phyloP scores from a whole-genome alignment of 2,329 filamentous ascomycete species.

The Thielaviopsis ethacetica region DNA sequence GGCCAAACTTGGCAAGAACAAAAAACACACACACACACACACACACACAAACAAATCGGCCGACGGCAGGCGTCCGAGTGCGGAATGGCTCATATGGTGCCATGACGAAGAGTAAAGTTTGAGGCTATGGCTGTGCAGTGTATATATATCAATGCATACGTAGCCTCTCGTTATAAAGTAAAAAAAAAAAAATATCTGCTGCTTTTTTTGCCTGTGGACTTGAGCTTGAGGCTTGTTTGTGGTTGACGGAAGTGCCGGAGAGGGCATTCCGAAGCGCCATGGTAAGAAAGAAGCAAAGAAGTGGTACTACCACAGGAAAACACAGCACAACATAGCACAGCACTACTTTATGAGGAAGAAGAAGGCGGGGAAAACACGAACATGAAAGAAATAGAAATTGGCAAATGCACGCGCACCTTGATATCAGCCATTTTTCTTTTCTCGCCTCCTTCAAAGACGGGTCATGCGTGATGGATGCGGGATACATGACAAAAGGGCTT shows the following conservation, averaged over 20 bases:
- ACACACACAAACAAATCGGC: neutral
- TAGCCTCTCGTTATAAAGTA: neutral
- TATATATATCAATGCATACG: too few species aligned
- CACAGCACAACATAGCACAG: too few species aligned
- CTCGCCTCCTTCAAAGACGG: neutral
- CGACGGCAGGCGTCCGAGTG: neutral
- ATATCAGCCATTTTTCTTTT: neutral
- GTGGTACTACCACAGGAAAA: too few species aligned
- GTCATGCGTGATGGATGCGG: too few species aligned
- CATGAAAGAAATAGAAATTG: neutral
- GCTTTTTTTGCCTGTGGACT: neutral
- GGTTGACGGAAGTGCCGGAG: neutral
- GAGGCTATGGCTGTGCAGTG: neutral
- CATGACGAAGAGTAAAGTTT: neutral
- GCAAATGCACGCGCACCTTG: neutral
- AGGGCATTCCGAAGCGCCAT: neutral
- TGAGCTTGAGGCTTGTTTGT: neutral
- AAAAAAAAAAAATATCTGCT: neutral
- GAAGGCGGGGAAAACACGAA: neutral
- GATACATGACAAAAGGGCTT: neutral
- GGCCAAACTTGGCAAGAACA: neutral
- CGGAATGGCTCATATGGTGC: neutral
- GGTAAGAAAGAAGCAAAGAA: too few species aligned
- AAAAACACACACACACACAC: neutral
- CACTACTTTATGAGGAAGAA: too few species aligned